A percentile compares a stretch with the other conserved stretches of the same genome.
phyloP scores from a whole-genome alignment of 2,329 filamentous ascomycete species.

The Exserohilum turcica region DNA sequence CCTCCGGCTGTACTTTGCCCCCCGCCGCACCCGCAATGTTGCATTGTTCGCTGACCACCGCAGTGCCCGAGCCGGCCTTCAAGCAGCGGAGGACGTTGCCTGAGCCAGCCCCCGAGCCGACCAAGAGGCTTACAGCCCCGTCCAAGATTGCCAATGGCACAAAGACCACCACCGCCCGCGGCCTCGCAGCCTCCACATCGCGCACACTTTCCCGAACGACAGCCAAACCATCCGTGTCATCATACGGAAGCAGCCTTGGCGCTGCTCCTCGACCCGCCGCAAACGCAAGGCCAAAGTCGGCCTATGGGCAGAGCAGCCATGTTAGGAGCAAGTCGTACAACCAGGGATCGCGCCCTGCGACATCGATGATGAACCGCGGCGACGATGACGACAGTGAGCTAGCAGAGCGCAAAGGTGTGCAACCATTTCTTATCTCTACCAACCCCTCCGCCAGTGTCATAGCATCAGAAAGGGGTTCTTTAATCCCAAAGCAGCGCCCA shows the following conservation, averaged over 20 bases:
- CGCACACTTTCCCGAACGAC: slow-evolving; percentile 52
- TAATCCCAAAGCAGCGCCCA: slow-evolving; percentile 26
- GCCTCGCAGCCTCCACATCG: slow-evolving; percentile 45
- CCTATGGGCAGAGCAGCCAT: slow-evolving; percentile 45
- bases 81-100: slow-evolving; percentile 57
- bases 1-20: slow-evolving; percentile 52
- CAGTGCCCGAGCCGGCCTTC: slow-evolving; percentile 55
- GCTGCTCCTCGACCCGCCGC: slow-evolving; percentile 55
- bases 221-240: slow-evolving; percentile 51
- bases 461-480: slow-evolving; percentile 35
- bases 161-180: slow-evolving; percentile 54
- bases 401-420: slow-evolving; percentile 54
- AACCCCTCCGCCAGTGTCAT: slow-evolving; percentile 35
- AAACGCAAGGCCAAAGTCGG: slow-evolving; percentile 56
- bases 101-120: slow-evolving; percentile 55
- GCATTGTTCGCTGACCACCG: slow-evolving; percentile 26
- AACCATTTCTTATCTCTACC: slow-evolving; percentile 49
- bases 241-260: slow-evolving; percentile 61
- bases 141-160: slow-evolving; percentile 48
- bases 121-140: slow-evolving; percentile 50
- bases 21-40: slow-evolving; percentile 8
- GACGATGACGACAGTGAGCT: slow-evolving; percentile 47
- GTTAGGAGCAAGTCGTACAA: slow-evolving; percentile 55
- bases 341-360: slow-evolving; percentile 48
- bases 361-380: slow-evolving; percentile 51